Evolutionary conservation across 306 rosid genomes (phyloP).

Genomic region (Castanea crenata): DNA sequence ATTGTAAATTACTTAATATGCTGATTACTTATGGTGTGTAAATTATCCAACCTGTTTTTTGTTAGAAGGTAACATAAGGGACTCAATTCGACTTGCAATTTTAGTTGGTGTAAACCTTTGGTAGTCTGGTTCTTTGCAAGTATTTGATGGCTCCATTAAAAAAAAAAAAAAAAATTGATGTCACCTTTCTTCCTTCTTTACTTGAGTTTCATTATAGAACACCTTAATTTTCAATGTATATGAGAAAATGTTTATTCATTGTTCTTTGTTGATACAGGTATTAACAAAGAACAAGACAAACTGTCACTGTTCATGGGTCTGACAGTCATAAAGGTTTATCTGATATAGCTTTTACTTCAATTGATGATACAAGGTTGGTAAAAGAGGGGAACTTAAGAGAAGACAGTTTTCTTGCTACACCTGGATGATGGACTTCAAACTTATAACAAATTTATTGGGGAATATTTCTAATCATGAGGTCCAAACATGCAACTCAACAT

Average conservation of each 20-base stretch:
- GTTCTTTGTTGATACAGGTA: conserved; percentile 40
- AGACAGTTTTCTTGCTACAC: conserved; percentile 1
- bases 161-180: not conserved
- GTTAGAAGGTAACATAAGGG: not conserved
- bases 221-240: not conserved
- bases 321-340: conserved; percentile 57
- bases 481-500: not conserved
- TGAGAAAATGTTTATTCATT: not conserved
- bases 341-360: conserved; percentile 62
- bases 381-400: conserved; percentile 2
- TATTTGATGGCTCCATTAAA: not conserved
- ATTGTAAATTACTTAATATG: not conserved
- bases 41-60: not conserved
- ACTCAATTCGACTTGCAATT: not conserved
- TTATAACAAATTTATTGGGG: not conserved
- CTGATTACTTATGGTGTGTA: no score
- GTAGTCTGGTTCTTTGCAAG: not conserved
- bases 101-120: not conserved
- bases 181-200: not conserved
- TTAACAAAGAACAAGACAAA: conserved; percentile 42
- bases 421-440: not conserved
- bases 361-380: conserved; percentile 61
- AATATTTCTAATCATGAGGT: not conserved
- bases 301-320: conserved; percentile 41
- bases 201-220: no score